Conservation (phyloP, 352 stramenopile species). For the Plasmopara halstedii region DNA sequence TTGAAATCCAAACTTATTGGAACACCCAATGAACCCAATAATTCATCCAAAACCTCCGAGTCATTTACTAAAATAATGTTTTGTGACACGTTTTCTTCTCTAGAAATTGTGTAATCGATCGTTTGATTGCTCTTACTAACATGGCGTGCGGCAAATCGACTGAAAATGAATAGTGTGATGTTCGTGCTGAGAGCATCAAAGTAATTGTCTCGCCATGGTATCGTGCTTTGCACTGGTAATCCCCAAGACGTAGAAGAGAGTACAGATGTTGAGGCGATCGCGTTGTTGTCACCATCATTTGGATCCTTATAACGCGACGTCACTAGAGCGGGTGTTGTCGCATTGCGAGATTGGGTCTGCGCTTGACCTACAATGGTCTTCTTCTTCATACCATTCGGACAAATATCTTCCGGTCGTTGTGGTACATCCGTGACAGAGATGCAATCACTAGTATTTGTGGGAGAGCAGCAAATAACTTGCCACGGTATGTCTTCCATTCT, state of each 20-base stretch:
- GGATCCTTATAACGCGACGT: constrained; percentile 90
- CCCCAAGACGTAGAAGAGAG: constrained; percentile 66
- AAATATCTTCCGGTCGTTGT: constrained; percentile 25
- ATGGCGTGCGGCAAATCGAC: constrained; percentile 47
- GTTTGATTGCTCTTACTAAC: constrained; percentile 34
- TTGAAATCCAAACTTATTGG: constrained; percentile 45
- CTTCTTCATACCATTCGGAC: constrained; percentile 47
- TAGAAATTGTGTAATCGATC: constrained; percentile 41
- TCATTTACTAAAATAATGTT: constrained; percentile 45
- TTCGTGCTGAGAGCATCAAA: constrained; percentile 90
- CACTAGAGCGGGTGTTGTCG: constrained; percentile 31
- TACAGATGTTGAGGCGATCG: constrained; percentile 82
- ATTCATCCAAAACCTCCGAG: constrained; percentile 43
- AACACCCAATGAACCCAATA: constrained; percentile 61
- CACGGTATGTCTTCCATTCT: constrained; percentile 91
- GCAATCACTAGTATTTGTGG: constrained; percentile 48
- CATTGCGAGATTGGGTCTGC: constrained; percentile 32
- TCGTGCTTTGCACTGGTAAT: constrained; percentile 80
- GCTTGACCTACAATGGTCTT: constrained; percentile 60
- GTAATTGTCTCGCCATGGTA: constrained; percentile 94
- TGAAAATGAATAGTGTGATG: constrained; percentile 83
- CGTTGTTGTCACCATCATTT: constrained; percentile 82
- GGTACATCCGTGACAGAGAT: constrained; percentile 38
- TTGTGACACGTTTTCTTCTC: constrained; percentile 36
- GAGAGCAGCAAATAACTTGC: constrained; percentile 85